These are phyloP conservation scores for Phaeosphaeriaceae sp. DNA, from an alignment of 2,329 filamentous ascomycete species.

Conservation along the genomic window DNA sequence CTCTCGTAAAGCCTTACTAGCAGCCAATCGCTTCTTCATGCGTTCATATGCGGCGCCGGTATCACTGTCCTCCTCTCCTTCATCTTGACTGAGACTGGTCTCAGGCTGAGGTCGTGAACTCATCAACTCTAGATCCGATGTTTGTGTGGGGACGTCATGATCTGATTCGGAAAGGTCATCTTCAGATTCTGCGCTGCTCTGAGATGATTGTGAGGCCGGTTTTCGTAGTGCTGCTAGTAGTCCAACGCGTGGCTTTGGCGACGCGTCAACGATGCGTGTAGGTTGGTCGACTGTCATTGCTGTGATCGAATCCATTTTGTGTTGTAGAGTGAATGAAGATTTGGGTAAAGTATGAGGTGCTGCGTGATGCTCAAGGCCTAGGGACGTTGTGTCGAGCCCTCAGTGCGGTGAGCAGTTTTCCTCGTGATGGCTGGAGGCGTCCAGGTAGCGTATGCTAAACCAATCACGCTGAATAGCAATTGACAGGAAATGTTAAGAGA, in stretches of 20 bases:
- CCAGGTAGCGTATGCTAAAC: background rate
- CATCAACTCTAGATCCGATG: background rate
- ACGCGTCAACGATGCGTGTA: slow-evolving; percentile 19
- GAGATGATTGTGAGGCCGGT: slow-evolving; percentile 32
- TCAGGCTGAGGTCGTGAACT: background rate
- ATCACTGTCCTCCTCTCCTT: slow-evolving; percentile 37
- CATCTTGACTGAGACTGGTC: background rate
- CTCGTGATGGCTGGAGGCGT: too few species aligned
- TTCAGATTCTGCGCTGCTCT: slow-evolving; percentile 51
- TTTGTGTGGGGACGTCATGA: background rate
- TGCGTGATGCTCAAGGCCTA: background rate
- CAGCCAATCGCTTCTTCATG: slow-evolving; percentile 54
- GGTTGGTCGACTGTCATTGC: background rate
- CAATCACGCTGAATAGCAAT: too few species aligned
- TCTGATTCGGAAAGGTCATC: slow-evolving; percentile 33
- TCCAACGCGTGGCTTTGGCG: slow-evolving; percentile 23
- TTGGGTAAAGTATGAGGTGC: background rate
- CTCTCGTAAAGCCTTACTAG: slow-evolving; percentile 23
- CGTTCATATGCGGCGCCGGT: slow-evolving; percentile 53
- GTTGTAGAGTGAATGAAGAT: background rate
- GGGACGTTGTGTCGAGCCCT: too few species aligned
- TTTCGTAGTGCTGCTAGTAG: slow-evolving; percentile 31
- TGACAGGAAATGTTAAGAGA: background rate
- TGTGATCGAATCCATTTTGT: background rate
- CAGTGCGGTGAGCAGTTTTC: too few species aligned